Evolutionary conservation across 257 asterid genomes (phyloP).

Genomic region (Orobanche coerulescens): DNA sequence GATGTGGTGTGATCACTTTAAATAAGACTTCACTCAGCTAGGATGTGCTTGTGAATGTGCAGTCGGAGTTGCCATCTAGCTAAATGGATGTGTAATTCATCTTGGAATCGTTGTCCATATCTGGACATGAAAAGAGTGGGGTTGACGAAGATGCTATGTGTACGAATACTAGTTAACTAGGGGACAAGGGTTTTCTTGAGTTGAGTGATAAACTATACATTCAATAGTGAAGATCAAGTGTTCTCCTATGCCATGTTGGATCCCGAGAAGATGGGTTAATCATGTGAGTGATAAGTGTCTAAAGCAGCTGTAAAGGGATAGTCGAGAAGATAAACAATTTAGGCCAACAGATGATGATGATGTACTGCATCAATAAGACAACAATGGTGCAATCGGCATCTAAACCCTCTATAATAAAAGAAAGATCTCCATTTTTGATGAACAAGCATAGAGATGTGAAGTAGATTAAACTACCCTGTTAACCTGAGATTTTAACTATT

Average conservation of each 20-base stretch:
- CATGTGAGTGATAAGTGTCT: slow-evolving; percentile 1
- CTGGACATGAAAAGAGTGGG: background rate
- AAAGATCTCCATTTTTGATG: background rate
- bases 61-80: background rate
- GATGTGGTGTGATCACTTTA: slow-evolving; percentile 7
- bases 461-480: background rate
- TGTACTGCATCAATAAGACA: background rate
- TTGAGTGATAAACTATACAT: background rate
- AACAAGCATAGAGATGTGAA: background rate
- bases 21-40: background rate
- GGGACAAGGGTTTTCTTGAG: slow-evolving; percentile 10
- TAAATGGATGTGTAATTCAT: background rate
- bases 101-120: background rate
- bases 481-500: slow-evolving; percentile 3
- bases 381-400: background rate
- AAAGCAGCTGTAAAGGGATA: background rate
- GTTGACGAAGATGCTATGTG: background rate
- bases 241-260: slow-evolving; percentile 1
- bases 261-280: slow-evolving; percentile 2
- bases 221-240: slow-evolving; percentile 5
- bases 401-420: slow-evolving; percentile 5
- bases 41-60: slow-evolving; percentile 4
- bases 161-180: background rate
- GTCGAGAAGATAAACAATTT: background rate
- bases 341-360: background rate